These are phyloP conservation scores for Bonia amplexicaulis DNA, from an alignment of 176 grass and related monocot genomes.

Conservation along the genomic window DNA sequence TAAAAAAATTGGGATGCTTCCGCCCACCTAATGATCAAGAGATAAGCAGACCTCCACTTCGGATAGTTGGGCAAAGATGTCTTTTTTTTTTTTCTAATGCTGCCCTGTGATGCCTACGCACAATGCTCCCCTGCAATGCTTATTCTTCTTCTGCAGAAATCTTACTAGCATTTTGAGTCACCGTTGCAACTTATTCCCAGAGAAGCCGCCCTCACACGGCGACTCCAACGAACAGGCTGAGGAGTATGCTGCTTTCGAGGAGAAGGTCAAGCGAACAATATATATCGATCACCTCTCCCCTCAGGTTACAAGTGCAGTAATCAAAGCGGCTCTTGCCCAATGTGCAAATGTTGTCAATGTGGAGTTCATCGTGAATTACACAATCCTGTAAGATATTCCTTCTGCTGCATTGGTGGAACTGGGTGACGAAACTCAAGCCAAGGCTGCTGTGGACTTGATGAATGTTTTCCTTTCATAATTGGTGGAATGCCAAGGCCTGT, in stretches of 20 bases:
- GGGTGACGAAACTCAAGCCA: slow-evolving; percentile 33
- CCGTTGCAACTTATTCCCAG: neutral
- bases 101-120: neutral
- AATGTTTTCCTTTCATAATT: slow-evolving; percentile 58
- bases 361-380: slow-evolving; percentile 65
- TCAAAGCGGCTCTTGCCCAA: slow-evolving; percentile 55
- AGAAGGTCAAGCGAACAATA: slow-evolving; percentile 45
- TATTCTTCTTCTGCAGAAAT: neutral
- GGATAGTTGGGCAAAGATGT: neutral
- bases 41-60: neutral
- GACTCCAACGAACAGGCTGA: slow-evolving; percentile 26
- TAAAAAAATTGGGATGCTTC: neutral
- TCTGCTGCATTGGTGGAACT: slow-evolving; percentile 35
- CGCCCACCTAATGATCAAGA: neutral
- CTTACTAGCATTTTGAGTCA: neutral
- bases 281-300: slow-evolving; percentile 58
- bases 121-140: neutral
- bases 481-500: slow-evolving; percentile 61
- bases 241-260: slow-evolving; percentile 45
- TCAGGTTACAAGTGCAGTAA: slow-evolving; percentile 35
- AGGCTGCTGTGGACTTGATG: slow-evolving; percentile 35
- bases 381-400: slow-evolving; percentile 46
- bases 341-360: slow-evolving; percentile 40
- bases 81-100: neutral
- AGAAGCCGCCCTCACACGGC: slow-evolving; percentile 28